phyloP scores from a whole-genome alignment of 2,329 filamentous ascomycete species.

The Colletotrichum sojae region DNA sequence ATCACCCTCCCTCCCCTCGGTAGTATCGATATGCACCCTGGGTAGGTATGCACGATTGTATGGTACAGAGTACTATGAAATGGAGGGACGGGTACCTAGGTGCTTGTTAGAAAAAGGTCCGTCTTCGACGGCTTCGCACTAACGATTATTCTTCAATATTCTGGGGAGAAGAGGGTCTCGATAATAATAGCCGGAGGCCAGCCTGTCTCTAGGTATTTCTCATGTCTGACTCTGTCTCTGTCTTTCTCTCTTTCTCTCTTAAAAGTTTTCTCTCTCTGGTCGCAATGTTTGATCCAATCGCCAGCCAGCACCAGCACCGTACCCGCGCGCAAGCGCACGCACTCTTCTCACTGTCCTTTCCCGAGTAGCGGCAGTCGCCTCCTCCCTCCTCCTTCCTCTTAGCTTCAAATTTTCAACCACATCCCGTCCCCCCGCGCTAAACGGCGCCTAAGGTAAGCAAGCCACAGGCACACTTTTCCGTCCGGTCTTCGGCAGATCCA shows the following conservation, averaged over 20 bases:
- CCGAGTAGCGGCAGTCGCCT: neutral
- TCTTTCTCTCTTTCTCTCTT: no score
- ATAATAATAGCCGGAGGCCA: no score
- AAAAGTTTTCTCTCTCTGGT: no score
- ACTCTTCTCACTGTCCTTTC: slow-evolving; percentile 17
- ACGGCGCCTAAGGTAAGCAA: slow-evolving; percentile 22
- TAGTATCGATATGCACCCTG: neutral
- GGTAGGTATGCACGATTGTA: no score
- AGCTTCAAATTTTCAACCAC: no score
- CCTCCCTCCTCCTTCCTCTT: no score
- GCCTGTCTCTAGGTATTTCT: no score
- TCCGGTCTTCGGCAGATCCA: slow-evolving; percentile 41
- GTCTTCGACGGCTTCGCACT: slow-evolving; percentile 28
- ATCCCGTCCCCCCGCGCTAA: neutral
- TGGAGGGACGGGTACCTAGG: slow-evolving; percentile 37
- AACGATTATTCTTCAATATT: neutral
- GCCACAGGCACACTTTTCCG: slow-evolving; percentile 41
- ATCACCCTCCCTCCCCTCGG: neutral
- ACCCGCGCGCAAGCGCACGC: slow-evolving; percentile 17
- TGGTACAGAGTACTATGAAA: slow-evolving; percentile 7
- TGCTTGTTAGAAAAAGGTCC: slow-evolving; percentile 18
- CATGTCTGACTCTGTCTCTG: no score
- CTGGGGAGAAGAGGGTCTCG: no score
- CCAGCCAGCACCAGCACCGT: slow-evolving; percentile 8
- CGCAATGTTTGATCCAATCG: neutral